These are phyloP conservation scores for Fusarium irregulare DNA, from an alignment of 2,329 filamentous ascomycete genomes.

Conservation along the genomic window DNA sequence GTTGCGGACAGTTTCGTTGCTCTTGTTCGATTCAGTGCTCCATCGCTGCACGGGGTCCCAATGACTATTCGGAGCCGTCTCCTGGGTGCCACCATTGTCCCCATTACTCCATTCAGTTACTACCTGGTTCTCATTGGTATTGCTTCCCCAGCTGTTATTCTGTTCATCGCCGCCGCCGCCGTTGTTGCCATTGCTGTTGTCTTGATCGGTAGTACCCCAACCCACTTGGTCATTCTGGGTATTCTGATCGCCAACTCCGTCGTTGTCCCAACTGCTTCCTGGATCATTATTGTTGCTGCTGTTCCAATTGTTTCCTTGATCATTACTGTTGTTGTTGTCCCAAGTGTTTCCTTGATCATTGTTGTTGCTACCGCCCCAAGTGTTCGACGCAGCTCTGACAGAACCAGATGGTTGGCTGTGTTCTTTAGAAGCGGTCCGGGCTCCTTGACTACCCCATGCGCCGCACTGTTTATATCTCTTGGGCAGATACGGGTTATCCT, in stretches of 20 bases:
- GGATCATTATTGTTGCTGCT: slow-evolving; percentile 13
- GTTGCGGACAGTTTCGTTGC: slow-evolving; percentile 28
- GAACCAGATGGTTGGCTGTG: slow-evolving; percentile 15
- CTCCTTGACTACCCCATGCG: slow-evolving; percentile 26
- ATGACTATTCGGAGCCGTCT: not conserved
- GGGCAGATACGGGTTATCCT: slow-evolving; percentile 45
- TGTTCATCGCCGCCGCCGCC: slow-evolving; percentile 2
- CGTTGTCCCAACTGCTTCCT: slow-evolving; percentile 21
- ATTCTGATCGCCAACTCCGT: slow-evolving; percentile 22
- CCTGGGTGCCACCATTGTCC: slow-evolving; percentile 4
- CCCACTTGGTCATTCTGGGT: slow-evolving; percentile 2
- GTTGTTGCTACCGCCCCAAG: slow-evolving; percentile 26
- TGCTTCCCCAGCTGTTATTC: slow-evolving; percentile 6
- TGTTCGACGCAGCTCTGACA: slow-evolving; percentile 22
- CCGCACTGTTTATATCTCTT: slow-evolving; percentile 33
- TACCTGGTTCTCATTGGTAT: slow-evolving; percentile 7
- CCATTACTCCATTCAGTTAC: slow-evolving; percentile 13
- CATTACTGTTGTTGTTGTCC: slow-evolving; percentile 13
- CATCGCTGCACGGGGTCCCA: slow-evolving; percentile 6
- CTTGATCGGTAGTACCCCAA: not conserved
- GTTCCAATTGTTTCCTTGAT: slow-evolving; percentile 13
- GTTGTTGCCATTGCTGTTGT: not conserved
- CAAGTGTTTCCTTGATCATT: slow-evolving; percentile 16
- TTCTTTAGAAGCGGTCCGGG: slow-evolving; percentile 27
- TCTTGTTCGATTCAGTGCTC: slow-evolving; percentile 31